phyloP scores from a whole-genome alignment of 23 red algal species.

The Cyanidiococcus yangmingshanensis region DNA sequence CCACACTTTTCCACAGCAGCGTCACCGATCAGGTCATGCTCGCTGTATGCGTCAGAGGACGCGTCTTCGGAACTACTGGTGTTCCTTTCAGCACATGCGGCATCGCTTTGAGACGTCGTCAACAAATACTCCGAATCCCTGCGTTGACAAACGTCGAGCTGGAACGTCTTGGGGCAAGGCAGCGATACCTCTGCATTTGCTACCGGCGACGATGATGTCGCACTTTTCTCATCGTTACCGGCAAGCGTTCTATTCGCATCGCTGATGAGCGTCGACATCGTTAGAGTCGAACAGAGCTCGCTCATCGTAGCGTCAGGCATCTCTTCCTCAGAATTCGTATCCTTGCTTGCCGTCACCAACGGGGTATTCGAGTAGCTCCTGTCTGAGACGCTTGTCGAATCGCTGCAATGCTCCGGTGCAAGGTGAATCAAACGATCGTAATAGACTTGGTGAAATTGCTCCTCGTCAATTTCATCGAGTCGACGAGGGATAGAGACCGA shows the following conservation, averaged over 20 bases:
- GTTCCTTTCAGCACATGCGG: too few species aligned
- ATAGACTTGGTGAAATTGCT: not conserved
- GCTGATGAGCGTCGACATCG: not conserved
- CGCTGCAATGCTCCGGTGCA: not conserved
- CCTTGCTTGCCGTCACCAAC: not conserved
- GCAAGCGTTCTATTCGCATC: too few species aligned
- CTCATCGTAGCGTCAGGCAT: not conserved
- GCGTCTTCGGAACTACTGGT: not conserved
- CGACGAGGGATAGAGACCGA: not conserved
- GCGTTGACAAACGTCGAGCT: not conserved
- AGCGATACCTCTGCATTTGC: not conserved
- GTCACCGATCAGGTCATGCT: not conserved
- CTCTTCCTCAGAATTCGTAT: not conserved
- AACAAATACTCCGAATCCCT: too few species aligned
- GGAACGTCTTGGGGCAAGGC: not conserved
- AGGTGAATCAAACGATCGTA: slow-evolving; percentile 5
- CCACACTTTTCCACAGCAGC: not conserved
- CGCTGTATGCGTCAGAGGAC: not conserved
- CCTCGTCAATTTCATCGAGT: slow-evolving; percentile 14
- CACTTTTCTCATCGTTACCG: not conserved
- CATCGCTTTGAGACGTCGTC: too few species aligned
- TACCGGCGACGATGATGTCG: not conserved
- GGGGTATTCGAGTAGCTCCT: not conserved
- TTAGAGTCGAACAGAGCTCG: not conserved
- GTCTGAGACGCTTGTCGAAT: not conserved